phyloP scores from a whole-genome alignment of 2,329 filamentous ascomycete genomes.

The Alternaria atra region DNA sequence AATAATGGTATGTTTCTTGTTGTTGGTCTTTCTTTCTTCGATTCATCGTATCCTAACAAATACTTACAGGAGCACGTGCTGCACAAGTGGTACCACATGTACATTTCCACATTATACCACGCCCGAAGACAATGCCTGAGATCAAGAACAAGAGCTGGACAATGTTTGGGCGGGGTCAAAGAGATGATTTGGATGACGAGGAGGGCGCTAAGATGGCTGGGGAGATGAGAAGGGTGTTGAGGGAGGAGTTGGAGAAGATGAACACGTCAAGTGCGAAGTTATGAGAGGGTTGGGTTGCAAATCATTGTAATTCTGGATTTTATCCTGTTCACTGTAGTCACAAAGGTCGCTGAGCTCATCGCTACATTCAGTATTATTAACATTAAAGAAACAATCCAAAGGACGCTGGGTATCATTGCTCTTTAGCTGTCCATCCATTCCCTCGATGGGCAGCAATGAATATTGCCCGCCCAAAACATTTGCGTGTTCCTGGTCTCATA shows the following conservation, averaged over 20 bases:
- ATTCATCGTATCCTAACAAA: not conserved
- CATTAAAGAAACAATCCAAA: not conserved
- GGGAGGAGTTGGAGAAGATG: conserved; percentile 47
- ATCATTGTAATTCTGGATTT: not conserved
- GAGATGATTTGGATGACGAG: conserved; percentile 79
- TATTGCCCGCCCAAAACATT: not conserved
- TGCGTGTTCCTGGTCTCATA: not conserved
- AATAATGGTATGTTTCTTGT: conserved; percentile 73
- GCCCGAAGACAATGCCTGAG: conserved; percentile 68
- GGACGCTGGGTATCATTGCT: conserved; percentile 12
- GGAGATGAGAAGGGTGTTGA: conserved; percentile 55
- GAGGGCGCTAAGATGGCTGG: conserved; percentile 70
- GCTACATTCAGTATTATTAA: not conserved
- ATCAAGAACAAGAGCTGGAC: conserved; percentile 72
- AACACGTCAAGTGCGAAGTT: conserved; percentile 12
- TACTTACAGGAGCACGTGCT: conserved; percentile 71
- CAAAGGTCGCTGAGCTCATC: no score
- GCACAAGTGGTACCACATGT: conserved; percentile 93
- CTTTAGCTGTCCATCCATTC: not conserved
- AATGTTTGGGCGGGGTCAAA: conserved; percentile 79
- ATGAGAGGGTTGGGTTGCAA: not conserved
- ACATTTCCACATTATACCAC: conserved; percentile 92
- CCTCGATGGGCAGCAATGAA: not conserved
- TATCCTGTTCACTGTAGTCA: not conserved
- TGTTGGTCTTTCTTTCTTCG: no score